phyloP scores from a whole-genome alignment of 2,329 filamentous ascomycete genomes.

The Scleromitrula shiraiana region DNA sequence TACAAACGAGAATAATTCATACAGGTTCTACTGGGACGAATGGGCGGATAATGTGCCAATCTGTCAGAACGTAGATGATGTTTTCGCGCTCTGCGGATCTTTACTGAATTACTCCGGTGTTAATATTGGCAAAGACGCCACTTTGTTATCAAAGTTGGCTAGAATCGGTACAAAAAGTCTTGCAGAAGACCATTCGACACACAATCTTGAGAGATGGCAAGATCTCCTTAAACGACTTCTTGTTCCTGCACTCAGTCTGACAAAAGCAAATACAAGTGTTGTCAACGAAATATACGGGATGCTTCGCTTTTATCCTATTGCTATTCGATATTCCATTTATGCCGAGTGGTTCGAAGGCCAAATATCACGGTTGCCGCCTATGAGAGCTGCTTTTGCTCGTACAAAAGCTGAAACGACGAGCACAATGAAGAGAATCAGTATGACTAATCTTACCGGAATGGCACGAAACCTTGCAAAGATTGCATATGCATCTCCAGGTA shows the following conservation, averaged over 20 bases:
- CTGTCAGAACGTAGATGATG: slow-evolving; percentile 83
- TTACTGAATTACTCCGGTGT: slow-evolving; percentile 80
- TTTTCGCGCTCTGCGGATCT: slow-evolving; percentile 79
- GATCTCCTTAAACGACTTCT: slow-evolving; percentile 75
- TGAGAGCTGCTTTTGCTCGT: slow-evolving; percentile 69
- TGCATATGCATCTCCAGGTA: slow-evolving; percentile 81
- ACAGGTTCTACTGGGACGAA: slow-evolving; percentile 95
- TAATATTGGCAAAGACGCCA: slow-evolving; percentile 78
- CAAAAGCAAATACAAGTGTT: slow-evolving; percentile 72
- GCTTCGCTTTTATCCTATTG: slow-evolving; percentile 67
- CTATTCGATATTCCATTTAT: slow-evolving; percentile 79
- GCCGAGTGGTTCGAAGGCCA: slow-evolving; percentile 84
- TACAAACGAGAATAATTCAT: slow-evolving; percentile 64
- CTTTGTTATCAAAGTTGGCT: slow-evolving; percentile 72
- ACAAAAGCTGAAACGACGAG: slow-evolving; percentile 73
- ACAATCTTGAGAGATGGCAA: slow-evolving; percentile 73
- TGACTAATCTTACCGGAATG: slow-evolving; percentile 79
- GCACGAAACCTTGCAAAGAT: slow-evolving; percentile 84
- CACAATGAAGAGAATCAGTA: slow-evolving; percentile 81
- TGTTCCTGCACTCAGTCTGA: slow-evolving; percentile 82
- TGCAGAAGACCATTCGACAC: slow-evolving; percentile 56
- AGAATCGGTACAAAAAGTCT: slow-evolving; percentile 76
- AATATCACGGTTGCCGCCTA: slow-evolving; percentile 67
- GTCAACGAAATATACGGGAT: slow-evolving; percentile 84
- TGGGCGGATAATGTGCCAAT: slow-evolving; percentile 91